Conservation (phyloP, 2,329 filamentous ascomycete species). For the Epichloe bromicola region DNA sequence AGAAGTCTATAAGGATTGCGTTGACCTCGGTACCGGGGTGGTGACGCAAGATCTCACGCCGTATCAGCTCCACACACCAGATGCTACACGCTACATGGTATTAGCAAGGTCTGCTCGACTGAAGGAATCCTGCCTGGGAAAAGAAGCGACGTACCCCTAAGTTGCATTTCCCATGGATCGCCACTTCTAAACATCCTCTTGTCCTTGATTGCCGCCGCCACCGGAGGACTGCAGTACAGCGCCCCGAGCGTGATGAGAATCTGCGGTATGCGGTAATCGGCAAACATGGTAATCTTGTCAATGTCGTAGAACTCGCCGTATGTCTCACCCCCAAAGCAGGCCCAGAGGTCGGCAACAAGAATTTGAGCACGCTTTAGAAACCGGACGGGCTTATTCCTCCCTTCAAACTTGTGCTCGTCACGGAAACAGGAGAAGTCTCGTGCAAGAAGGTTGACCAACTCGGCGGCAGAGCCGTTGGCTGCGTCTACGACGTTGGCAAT, state of each 20-base stretch:
- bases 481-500: constrained; percentile 60
- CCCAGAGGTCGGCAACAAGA: constrained; percentile 91
- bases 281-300: constrained; percentile 95
- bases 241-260: constrained; percentile 76
- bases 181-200: constrained; percentile 57
- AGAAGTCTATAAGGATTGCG: constrained; percentile 92
- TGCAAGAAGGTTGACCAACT: constrained; percentile 74
- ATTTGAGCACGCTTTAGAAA: constrained; percentile 94
- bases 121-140: not conserved
- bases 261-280: constrained; percentile 93
- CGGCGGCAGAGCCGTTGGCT: constrained; percentile 67
- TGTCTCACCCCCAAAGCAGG: constrained; percentile 71
- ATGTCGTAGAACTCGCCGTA: constrained; percentile 82
- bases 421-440: constrained; percentile 74
- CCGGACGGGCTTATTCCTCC: constrained; percentile 54
- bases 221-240: constrained; percentile 67
- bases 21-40: constrained; percentile 66
- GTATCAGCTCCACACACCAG: constrained; percentile 87
- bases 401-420: constrained; percentile 66
- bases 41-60: constrained; percentile 60
- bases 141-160: constrained; percentile 47
- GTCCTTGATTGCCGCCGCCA: constrained; percentile 57
- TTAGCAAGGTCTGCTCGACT: not conserved
- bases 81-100: constrained; percentile 62
- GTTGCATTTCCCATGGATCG: constrained; percentile 69